Evolutionary conservation across 176 grass and related monocot species (phyloP).

Genomic region (Neostapfia colusana): DNA sequence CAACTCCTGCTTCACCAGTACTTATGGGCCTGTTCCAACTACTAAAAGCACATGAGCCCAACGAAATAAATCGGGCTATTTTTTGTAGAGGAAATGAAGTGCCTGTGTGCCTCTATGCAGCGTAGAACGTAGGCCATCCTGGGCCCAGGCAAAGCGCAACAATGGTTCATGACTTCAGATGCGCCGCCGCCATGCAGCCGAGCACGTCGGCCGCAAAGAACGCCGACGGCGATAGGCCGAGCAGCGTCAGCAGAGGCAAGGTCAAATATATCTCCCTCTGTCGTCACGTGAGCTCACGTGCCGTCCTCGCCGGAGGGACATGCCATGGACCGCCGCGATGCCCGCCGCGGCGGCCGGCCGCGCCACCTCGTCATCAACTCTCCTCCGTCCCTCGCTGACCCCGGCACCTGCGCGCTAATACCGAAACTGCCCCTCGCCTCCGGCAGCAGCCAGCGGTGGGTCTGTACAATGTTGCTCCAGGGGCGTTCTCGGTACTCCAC

Average conservation of each 20-base stretch:
- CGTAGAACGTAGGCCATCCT: no score
- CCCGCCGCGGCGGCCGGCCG: conserved; percentile 44
- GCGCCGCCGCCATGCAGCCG: not conserved
- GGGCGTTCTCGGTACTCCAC: not conserved
- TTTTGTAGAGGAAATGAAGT: no score
- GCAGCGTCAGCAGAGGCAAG: not conserved
- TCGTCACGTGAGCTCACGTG: conserved; percentile 37
- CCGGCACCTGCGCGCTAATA: not conserved
- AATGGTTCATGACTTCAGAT: not conserved
- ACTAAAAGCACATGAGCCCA: no score
- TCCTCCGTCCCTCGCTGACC: not conserved
- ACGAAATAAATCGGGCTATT: no score
- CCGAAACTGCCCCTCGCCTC: not conserved
- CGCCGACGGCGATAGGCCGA: not conserved
- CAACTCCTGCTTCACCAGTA: no score
- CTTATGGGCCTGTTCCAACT: no score
- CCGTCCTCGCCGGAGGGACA: conserved; percentile 24
- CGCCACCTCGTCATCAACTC: conserved; percentile 28
- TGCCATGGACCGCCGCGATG: conserved; percentile 34
- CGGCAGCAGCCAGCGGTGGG: not conserved
- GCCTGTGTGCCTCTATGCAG: no score
- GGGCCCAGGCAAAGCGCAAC: not conserved
- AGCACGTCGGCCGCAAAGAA: no score
- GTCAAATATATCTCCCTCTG: not conserved
- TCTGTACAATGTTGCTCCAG: not conserved